Percentiles rank a stretch among this genome's conserved stretches.
These are phyloP conservation scores for Apiospora kogelbergensis DNA, from an alignment of 2,329 filamentous ascomycete species.

Conservation along the genomic window DNA sequence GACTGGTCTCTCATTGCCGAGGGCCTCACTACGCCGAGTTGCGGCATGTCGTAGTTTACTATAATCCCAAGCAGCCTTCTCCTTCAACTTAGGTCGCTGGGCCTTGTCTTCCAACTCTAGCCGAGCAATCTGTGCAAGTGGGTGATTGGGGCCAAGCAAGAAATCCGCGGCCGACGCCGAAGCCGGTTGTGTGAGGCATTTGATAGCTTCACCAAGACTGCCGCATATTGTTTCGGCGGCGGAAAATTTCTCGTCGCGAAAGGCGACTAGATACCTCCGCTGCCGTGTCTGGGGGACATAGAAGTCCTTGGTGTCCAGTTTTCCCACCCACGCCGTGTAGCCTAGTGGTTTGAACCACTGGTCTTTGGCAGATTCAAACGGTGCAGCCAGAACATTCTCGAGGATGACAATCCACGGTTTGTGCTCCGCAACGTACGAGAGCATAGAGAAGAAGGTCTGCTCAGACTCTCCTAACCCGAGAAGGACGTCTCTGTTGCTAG, in stretches of 20 bases:
- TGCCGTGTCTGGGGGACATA: slow-evolving; percentile 71
- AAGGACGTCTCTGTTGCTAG: slow-evolving; percentile 44
- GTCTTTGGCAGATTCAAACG: slow-evolving; percentile 55
- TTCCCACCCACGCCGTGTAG: slow-evolving; percentile 52
- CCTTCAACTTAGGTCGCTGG: slow-evolving; percentile 22
- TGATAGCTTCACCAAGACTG: slow-evolving; percentile 47
- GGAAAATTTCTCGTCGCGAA: slow-evolving; percentile 42
- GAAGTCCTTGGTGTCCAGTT: slow-evolving; percentile 68
- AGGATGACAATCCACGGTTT: slow-evolving; percentile 65
- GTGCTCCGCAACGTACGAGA: slow-evolving; percentile 53
- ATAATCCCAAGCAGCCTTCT: slow-evolving; percentile 49
- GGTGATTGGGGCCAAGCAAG: slow-evolving; percentile 55
- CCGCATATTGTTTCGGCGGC: slow-evolving; percentile 26
- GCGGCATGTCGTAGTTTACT: slow-evolving; percentile 61
- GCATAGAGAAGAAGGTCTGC: slow-evolving; percentile 63
- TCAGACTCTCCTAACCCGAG: slow-evolving; percentile 66
- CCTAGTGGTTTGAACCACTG: slow-evolving; percentile 43
- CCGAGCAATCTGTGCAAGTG: slow-evolving; percentile 49
- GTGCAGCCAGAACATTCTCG: slow-evolving; percentile 66
- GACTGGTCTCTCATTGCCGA: slow-evolving; percentile 57
- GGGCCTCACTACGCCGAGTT: slow-evolving; percentile 46
- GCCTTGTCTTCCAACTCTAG: slow-evolving; percentile 43
- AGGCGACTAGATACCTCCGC: slow-evolving; percentile 59
- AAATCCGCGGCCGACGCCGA: slow-evolving; percentile 64
- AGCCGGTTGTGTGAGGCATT: slow-evolving; percentile 51